Conservation (phyloP, 2,329 filamentous ascomycete species). For the Penicillium sp. region DNA sequence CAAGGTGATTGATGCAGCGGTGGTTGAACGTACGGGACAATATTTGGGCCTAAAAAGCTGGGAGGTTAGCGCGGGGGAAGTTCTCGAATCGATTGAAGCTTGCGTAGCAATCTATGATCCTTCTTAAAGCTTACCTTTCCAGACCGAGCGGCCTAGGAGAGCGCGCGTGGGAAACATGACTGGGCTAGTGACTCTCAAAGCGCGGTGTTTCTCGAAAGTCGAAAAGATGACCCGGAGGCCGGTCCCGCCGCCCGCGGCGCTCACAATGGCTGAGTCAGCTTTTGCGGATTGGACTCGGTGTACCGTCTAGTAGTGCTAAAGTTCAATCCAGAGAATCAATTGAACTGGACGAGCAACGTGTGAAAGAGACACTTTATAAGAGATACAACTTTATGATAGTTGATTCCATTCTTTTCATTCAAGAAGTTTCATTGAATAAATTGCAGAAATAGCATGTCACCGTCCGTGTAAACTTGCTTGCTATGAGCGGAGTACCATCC, state of each 20-base stretch:
- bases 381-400: no score
- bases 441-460: no score
- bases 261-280: constrained; percentile 2
- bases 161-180: constrained; percentile 64
- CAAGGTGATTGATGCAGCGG: neutral
- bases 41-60: constrained; percentile 54
- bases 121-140: constrained; percentile 61
- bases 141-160: constrained; percentile 70
- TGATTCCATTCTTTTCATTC: no score
- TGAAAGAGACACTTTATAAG: no score
- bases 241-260: neutral
- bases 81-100: neutral
- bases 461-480: no score
- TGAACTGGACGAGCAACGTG: no score
- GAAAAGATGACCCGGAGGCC: constrained; percentile 6
- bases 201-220: constrained; percentile 12
- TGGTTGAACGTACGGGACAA: constrained; percentile 56
- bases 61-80: constrained; percentile 4
- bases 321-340: no score
- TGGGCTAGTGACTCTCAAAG: constrained; percentile 10
- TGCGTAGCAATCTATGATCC: no score
- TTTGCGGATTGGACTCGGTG: no score
- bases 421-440: no score
- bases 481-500: no score
- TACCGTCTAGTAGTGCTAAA: no score